Conservation (phyloP, 2,329 filamentous ascomycete species). For the Podosphaera fusca region DNA sequence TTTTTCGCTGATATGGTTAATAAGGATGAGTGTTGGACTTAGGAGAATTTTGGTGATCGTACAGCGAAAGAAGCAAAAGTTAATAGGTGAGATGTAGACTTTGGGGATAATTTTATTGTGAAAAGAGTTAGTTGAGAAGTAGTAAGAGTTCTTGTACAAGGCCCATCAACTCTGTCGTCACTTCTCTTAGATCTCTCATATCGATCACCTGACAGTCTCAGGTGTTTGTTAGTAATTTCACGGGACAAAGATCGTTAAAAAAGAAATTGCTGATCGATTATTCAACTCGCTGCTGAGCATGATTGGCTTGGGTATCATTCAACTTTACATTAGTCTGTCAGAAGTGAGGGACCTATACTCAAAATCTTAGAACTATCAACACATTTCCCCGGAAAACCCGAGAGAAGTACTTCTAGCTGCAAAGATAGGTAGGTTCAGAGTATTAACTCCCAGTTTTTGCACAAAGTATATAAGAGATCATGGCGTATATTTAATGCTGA, state of each 20-base stretch:
- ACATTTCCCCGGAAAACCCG: not conserved
- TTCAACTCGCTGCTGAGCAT: not conserved
- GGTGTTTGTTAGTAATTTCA: not conserved
- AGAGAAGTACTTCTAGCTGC: not conserved
- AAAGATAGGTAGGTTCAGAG: not conserved
- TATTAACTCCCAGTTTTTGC: too few relatives aligned
- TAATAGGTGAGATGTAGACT: not conserved
- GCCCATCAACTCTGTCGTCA: not conserved
- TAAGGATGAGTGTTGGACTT: not conserved
- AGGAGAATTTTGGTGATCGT: not conserved
- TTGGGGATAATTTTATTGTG: not conserved
- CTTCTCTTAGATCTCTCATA: not conserved
- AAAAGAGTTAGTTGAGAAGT: not conserved
- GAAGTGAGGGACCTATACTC: not conserved
- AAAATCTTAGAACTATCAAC: not conserved
- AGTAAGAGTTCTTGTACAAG: not conserved
- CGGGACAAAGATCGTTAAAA: not conserved
- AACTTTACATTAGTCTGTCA: not conserved
- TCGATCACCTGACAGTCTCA: not conserved
- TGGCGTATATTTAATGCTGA: too few relatives aligned
- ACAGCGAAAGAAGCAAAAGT: not conserved
- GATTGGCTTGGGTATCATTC: not conserved
- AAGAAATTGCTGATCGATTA: not conserved
- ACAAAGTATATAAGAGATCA: too few relatives aligned
- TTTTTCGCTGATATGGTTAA: not conserved